Evolutionary conservation across 2,329 filamentous ascomycete species (phyloP).

Genomic region (Cladophialophora chaetospira): DNA sequence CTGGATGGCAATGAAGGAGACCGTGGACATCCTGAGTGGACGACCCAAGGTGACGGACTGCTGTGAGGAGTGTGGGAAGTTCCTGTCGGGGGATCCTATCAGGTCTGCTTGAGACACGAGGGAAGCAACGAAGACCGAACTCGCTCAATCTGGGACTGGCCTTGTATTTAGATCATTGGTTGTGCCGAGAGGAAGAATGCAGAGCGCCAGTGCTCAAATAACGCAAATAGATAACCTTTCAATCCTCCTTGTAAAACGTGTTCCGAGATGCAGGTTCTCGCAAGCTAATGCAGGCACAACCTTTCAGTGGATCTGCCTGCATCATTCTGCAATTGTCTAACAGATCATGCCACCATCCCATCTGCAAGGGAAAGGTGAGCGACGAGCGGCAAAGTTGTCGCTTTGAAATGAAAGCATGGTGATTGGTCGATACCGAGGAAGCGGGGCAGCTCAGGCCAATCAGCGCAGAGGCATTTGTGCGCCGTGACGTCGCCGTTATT

Average conservation of each 20-base stretch:
- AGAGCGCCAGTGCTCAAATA: background rate
- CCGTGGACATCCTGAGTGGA: constrained; percentile 83
- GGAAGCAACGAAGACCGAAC: background rate
- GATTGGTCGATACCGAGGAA: background rate
- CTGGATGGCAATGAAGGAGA: constrained; percentile 78
- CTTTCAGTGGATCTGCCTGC: background rate
- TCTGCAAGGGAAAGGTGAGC: background rate
- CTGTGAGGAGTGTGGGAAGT: constrained; percentile 31
- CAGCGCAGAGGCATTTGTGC: background rate
- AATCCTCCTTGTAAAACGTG: too few relatives aligned
- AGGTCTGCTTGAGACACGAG: constrained; percentile 1
- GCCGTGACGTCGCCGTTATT: background rate
- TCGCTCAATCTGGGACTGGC: background rate
- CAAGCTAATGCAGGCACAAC: background rate
- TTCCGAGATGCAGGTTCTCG: too few relatives aligned
- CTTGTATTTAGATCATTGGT: background rate
- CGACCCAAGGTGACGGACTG: constrained; percentile 51
- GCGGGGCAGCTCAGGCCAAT: background rate
- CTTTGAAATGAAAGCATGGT: background rate
- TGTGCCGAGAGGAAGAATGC: background rate
- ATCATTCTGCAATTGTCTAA: background rate
- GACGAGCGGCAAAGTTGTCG: background rate
- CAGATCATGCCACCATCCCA: background rate
- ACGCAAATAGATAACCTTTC: background rate
- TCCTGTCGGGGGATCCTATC: constrained; percentile 19